These are phyloP conservation scores for Xylaria palmicola DNA, from an alignment of 495 filamentous ascomycete species.

Conservation along the genomic window DNA sequence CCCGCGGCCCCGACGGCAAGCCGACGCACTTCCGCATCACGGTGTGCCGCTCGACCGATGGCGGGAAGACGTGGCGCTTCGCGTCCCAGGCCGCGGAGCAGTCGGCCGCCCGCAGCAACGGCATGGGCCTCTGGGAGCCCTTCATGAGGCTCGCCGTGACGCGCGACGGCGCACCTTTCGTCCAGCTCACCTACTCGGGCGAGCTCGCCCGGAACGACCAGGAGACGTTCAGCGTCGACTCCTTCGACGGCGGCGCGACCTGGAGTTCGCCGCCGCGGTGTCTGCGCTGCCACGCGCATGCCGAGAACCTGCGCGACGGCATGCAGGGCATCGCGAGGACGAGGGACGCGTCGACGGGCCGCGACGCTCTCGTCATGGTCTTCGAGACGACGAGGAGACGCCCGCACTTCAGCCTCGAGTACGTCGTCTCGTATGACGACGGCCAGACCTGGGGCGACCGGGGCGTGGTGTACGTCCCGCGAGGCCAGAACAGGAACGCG, in stretches of 20 bases:
- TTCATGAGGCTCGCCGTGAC: slow-evolving; percentile 51
- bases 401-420: slow-evolving; percentile 52
- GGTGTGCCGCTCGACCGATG: slow-evolving; percentile 55
- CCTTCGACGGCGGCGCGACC: slow-evolving; percentile 51
- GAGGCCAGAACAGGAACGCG: slow-evolving; percentile 40
- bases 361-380: slow-evolving; percentile 51
- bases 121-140: slow-evolving; percentile 61
- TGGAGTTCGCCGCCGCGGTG: slow-evolving; percentile 42
- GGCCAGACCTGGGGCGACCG: slow-evolving; percentile 53
- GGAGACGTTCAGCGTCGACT: slow-evolving; percentile 57
- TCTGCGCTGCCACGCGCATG: slow-evolving; percentile 25
- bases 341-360: slow-evolving; percentile 22
- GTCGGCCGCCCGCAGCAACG: slow-evolving; percentile 37
- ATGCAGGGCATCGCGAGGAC: slow-evolving; percentile 57
- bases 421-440: slow-evolving; percentile 57
- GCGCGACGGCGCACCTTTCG: slow-evolving; percentile 33
- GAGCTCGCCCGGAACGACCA: slow-evolving; percentile 48
- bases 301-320: slow-evolving; percentile 50
- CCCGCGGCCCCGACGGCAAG: slow-evolving; percentile 33
- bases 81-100: slow-evolving; percentile 49
- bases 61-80: slow-evolving; percentile 53
- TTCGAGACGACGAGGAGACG: slow-evolving; percentile 56
- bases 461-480: slow-evolving; percentile 52
- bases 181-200: slow-evolving; percentile 54
- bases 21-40: slow-evolving; percentile 61